Evolutionary conservation across 352 stramenopile species (phyloP), one percentile per base, ranked within the genome.

Genomic region (Pythium aristosporum): DNA sequence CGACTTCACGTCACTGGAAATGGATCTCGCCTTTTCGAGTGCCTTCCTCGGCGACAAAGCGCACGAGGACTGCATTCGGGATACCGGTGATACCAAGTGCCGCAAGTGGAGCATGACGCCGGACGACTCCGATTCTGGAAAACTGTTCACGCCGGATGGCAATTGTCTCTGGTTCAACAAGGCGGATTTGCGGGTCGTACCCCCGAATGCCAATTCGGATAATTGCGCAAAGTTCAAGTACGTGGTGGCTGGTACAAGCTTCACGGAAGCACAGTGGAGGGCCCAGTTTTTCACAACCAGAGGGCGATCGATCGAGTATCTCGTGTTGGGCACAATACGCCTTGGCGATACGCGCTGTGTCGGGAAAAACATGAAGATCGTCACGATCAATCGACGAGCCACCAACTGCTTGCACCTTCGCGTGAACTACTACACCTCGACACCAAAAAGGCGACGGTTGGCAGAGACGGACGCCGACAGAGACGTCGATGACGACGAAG

Each of bases 401-500:
- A 34, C 15, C 1, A 21, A 30, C 8, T 55, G 49, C 49, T 42
- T 25, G 49, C 21, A 30, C 5, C 5, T 55, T 3, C 49, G 49
- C 15, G 23, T 55, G 13, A 55, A 30, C 12, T 55, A 55, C 49
- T 55, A 55, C 25, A 42, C 23, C 49, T 55, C 41, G 25, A 28
- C 25, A 28, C 25, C 25, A 28, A 28, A 28, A 4, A 28, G 4
- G 25, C 25, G 25, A 28, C 18, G 20, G 20, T 1, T 11, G 0
- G 28, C 49, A 55, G 36, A 2, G 1, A 43, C 37, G 37, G 16
- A 3, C 37, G 2, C 37, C 5, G 37, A 5, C 37, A 5, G 5
- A 5, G 37, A 12, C 37, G 37, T 18, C 16, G 37, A 43, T 43
- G 37, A 5, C 37, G 37, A 5, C 37, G 37, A 43, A 43, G 37